These are phyloP conservation scores for Pseudogymnoascus sp. DNA, from an alignment of 2,329 filamentous ascomycete species.

Conservation along the genomic window DNA sequence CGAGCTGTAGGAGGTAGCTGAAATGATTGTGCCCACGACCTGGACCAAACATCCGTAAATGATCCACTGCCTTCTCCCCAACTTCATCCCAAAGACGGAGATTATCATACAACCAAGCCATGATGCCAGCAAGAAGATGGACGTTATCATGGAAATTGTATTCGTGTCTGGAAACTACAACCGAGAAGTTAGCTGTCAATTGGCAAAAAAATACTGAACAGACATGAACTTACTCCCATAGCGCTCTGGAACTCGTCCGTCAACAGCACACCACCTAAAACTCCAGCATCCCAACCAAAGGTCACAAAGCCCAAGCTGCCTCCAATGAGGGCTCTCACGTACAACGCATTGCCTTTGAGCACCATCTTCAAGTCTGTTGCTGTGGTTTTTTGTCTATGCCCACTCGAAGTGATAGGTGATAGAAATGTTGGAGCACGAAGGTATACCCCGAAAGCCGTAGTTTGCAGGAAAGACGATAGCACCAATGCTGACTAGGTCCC, in stretches of 20 bases:
- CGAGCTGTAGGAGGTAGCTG: conserved; percentile 21
- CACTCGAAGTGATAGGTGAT: not conserved
- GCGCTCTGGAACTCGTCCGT: conserved; percentile 25
- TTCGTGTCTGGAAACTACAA: conserved; percentile 21
- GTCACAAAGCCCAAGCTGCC: conserved; percentile 26
- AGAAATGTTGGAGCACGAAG: not conserved
- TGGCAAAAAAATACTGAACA: not conserved
- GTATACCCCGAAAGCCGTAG: not conserved
- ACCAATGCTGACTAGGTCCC: not conserved
- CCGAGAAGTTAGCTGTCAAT: not conserved
- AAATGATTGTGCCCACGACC: conserved; percentile 26
- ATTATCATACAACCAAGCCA: conserved; percentile 18
- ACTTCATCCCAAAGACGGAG: conserved; percentile 1
- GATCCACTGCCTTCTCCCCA: conserved; percentile 1
- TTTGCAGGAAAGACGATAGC: not conserved
- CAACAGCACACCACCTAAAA: conserved; percentile 27
- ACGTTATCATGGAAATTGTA: conserved; percentile 25
- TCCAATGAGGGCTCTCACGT: not conserved
- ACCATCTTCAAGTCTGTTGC: not conserved
- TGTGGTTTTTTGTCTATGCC: not conserved
- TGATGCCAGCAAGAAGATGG: conserved; percentile 26
- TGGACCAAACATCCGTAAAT: conserved; percentile 18
- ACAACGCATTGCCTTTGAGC: conserved; percentile 1
- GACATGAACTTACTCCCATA: conserved; percentile 22
- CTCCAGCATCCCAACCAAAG: conserved; percentile 30